Percentiles rank a stretch among this genome's conserved stretches.
These are phyloP conservation scores for Heliosperma pusillum DNA, from an alignment of 148 eudicot genomes.

Conservation along the genomic window DNA sequence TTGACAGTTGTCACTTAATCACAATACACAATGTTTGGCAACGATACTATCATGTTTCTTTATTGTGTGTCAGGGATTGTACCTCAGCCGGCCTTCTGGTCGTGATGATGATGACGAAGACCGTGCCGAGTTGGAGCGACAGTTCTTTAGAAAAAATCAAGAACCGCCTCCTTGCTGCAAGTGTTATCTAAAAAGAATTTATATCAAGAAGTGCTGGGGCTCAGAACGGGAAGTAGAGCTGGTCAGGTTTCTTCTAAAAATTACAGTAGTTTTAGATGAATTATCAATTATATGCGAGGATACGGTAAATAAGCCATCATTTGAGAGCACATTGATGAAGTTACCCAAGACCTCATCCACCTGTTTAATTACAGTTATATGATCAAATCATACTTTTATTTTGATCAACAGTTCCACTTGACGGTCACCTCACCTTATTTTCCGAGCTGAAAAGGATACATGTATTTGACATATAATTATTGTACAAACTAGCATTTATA, in stretches of 20 bases:
- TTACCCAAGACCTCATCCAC: constrained; percentile 14
- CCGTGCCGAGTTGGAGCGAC: too few relatives aligned
- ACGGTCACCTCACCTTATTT: too few relatives aligned
- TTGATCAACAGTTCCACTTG: too few relatives aligned
- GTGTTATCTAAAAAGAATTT: constrained; percentile 13
- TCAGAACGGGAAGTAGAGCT: not conserved
- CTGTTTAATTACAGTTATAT: constrained; percentile 7
- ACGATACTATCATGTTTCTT: too few relatives aligned
- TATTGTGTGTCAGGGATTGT: too few relatives aligned
- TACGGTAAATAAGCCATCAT: not conserved
- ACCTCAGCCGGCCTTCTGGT: too few relatives aligned
- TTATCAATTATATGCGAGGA: not conserved
- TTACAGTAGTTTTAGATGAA: not conserved
- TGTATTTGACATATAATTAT: too few relatives aligned
- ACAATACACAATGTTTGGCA: too few relatives aligned
- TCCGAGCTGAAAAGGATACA: too few relatives aligned
- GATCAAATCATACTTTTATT: not conserved
- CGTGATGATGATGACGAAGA: too few relatives aligned
- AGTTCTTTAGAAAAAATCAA: not conserved
- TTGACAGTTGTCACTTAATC: too few relatives aligned
- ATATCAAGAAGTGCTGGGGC: not conserved
- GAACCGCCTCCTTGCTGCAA: not conserved
- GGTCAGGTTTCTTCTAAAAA: constrained; percentile 7
- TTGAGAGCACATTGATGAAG: not conserved
- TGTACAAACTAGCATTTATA: too few relatives aligned